phyloP scores from a whole-genome alignment of 2,329 filamentous ascomycete species.

The Microdochium nivale region DNA sequence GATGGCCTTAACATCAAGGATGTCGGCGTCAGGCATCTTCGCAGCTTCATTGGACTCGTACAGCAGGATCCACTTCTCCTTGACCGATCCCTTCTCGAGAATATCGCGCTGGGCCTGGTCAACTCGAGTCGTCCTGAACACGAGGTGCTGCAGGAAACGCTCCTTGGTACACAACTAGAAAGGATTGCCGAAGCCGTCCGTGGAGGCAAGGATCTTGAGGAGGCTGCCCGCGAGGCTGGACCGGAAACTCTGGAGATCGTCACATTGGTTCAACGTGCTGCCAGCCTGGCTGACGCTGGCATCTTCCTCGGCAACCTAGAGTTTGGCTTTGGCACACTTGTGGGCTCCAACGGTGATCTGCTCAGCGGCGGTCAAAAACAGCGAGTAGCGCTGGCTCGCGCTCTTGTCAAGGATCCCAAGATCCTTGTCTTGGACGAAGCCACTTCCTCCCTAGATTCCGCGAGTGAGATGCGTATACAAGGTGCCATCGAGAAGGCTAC shows the following conservation, averaged over 20 bases:
- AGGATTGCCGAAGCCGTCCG: constrained; percentile 43
- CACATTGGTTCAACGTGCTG: constrained; percentile 36
- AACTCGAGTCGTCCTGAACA: constrained; percentile 22
- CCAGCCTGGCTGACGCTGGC: constrained; percentile 47
- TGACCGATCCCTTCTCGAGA: constrained; percentile 25
- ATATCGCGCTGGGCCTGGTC: constrained; percentile 26
- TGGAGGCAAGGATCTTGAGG: constrained; percentile 36
- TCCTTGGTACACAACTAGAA: constrained; percentile 40
- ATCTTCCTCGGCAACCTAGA: constrained; percentile 38
- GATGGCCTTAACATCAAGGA: constrained; percentile 38
- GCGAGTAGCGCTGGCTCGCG: constrained; percentile 36
- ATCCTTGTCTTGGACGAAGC: constrained; percentile 42
- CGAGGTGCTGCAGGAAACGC: constrained; percentile 26
- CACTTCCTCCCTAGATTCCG: constrained; percentile 39
- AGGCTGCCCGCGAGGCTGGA: constrained; percentile 32
- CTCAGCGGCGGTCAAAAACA: constrained; percentile 40
- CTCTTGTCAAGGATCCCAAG: constrained; percentile 34
- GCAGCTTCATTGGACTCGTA: constrained; percentile 20
- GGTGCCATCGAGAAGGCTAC: constrained; percentile 22
- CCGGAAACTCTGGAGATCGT: constrained; percentile 41
- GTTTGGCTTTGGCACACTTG: constrained; percentile 31
- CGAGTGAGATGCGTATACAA: constrained; percentile 36
- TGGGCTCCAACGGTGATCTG: constrained; percentile 32
- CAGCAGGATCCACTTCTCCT: constrained; percentile 24
- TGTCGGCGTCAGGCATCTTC: constrained; percentile 33